Base-by-base conservation (phyloP, 2,329 filamentous ascomycete genomes). In the Ophiostoma ulmi region DNA sequence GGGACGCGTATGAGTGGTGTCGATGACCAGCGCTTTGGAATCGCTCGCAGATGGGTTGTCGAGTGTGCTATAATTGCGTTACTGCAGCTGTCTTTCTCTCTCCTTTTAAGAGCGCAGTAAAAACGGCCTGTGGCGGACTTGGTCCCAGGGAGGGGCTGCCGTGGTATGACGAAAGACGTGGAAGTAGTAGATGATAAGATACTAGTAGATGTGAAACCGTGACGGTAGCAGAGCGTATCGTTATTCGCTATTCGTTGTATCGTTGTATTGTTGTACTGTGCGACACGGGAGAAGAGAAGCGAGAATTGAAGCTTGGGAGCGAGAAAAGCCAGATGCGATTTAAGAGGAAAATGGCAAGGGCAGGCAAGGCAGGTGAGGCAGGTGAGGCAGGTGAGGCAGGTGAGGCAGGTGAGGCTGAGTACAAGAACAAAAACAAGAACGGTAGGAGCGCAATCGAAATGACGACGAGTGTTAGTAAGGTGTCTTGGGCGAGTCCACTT, bases 131-230 rank as follows among this genome's bases (percentile, higher is more conserved):
- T 55, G 26, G 58, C 14, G 58, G 44, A 35, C 58, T 58, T 26
- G 55, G 17, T 52, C 17, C 8, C 1, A 63, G 52, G n/a, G 58
- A 63, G 58, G 58, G 58, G 58, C 22, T 63, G 58, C 8, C 8
- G 26, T 55, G 48, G 48, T 63, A 63, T 63, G 58, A 63, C 58
- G 58, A 35, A 63, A 31, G 58, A 63, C 55, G 55, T 61, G 55
- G 48, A 26, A n/a, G 55, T 26, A 14, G 58, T 58, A 58, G 58
- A 4, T 4, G 26, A 63, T 26, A 35, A 35, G 20, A 58, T 10
- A 58, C 52, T 22, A 58, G 11, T 10, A 14, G 52, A 58, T 58
- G 39, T 44, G 52, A 58, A 31, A 58, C 52, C 11, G 14, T 14
- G 31, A 44, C 39, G 39, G 11, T 44, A 11, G 39, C 39, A 44